These are phyloP conservation scores for Bruguiera hainesii DNA, from an alignment of 441 rosid genomes.

Conservation along the genomic window DNA sequence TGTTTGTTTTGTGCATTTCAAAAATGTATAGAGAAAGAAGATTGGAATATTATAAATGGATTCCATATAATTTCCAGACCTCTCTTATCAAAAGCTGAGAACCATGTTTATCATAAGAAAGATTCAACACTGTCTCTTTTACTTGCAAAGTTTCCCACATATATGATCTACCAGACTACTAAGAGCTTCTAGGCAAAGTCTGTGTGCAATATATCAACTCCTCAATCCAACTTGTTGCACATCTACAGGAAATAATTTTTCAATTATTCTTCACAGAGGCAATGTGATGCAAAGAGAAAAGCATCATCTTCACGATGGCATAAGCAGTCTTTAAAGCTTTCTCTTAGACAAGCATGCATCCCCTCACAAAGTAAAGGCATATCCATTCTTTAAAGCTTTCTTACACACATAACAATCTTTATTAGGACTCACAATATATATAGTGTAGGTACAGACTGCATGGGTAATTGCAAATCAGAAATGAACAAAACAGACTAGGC, in stretches of 20 bases:
- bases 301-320: neutral
- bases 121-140: neutral
- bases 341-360: neutral
- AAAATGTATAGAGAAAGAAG: constrained; percentile 1
- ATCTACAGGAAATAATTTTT: neutral
- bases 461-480: neutral
- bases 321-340: neutral
- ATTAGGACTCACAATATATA: neutral
- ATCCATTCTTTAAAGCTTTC: neutral
- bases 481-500: neutral
- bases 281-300: neutral
- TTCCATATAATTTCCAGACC: neutral
- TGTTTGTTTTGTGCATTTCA: neutral
- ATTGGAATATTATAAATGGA: neutral
- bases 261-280: neutral
- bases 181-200: too few relatives aligned
- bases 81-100: neutral
- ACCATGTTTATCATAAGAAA: constrained; percentile 1
- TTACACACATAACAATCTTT: too few relatives aligned
- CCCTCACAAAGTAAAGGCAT: neutral
- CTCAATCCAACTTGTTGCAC: neutral
- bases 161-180: neutral
- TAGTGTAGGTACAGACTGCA: neutral
- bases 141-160: neutral
- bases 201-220: neutral